Conservation (phyloP, 805 yeast species). For the Dipodascus geniculatus region DNA sequence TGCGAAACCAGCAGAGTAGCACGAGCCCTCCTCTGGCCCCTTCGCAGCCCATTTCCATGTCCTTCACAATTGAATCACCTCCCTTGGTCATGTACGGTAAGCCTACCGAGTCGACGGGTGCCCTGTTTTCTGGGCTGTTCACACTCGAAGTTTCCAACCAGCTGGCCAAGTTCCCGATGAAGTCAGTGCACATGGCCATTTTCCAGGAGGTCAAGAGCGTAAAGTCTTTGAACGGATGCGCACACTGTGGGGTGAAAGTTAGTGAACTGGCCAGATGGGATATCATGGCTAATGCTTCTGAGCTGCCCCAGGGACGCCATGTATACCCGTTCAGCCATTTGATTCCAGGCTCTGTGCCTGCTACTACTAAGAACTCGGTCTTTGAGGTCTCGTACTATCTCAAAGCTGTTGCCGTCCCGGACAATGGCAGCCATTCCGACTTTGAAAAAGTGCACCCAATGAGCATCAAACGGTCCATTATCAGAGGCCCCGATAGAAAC, state of each 20-base stretch:
- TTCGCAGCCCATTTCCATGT: conserved; percentile 7
- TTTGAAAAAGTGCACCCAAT: conserved; percentile 48
- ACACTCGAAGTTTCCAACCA: conserved; percentile 38
- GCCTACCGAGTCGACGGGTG: conserved; percentile 71
- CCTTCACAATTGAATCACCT: conserved; percentile 73
- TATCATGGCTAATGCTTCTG: conserved; percentile 46
- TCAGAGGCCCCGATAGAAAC: conserved; percentile 74
- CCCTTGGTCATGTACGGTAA: conserved; percentile 80
- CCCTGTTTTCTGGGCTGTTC: conserved; percentile 71
- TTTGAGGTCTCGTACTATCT: conserved; percentile 69
- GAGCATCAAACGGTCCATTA: conserved; percentile 61
- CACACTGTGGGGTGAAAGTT: conserved; percentile 40
- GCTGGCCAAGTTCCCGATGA: conserved; percentile 31
- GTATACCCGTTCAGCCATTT: conserved; percentile 88
- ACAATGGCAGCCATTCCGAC: conserved; percentile 12
- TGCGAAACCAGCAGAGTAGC: background rate
- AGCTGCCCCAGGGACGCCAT: conserved; percentile 59
- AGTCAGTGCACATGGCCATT: conserved; percentile 49
- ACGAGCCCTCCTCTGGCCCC: background rate
- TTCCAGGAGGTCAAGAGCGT: conserved; percentile 48
- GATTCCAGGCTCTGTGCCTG: conserved; percentile 79
- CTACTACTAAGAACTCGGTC: conserved; percentile 45
- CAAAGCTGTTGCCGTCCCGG: conserved; percentile 36
- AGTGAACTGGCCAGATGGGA: conserved; percentile 82
- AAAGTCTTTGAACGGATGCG: conserved; percentile 41